Base-by-base conservation (phyloP, 2,329 filamentous ascomycete species). In the Exophiala xenobiotica region DNA sequence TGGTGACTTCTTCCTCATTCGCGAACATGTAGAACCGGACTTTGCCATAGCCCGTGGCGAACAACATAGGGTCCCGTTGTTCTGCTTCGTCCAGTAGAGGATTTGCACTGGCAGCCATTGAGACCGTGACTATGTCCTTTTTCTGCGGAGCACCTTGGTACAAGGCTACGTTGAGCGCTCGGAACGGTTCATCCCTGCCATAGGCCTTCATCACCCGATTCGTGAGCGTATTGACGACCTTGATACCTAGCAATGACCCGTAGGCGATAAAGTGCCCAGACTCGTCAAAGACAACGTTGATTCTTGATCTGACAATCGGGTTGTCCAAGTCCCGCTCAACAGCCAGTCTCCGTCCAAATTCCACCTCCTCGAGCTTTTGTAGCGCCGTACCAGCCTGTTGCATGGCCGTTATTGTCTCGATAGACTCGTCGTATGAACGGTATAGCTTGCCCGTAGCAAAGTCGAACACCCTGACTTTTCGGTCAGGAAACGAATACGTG, bases 21-120 rank as follows among this genome's bases (percentile, higher is more conserved):
- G 89, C 96, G 70, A 96, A 99, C 83, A 97, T 90, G 78, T 96
- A 99, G 73, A 99, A 99, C 33, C 95, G 87, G 22, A 87, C 82
- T 71, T 96, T 97, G 57, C 85, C 87, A 39, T 88, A 85, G 0
- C 85, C 92, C 0, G 93, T 97, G 7, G 82, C 79, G 38, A 95
- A 80, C 6, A 99, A 76, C 65, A 97, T 92, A 0, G 95, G 91
- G 66, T 99, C 93, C 55, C 91, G 81, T 16, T 84, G 82, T 70
- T 96, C 92, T 1, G 93, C 89, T 74, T 96, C 91, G 65, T 93
- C 88, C 2, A 99, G 79, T 1, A 99, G 79, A 0, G 95, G 93
- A 67, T 99, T 99, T 62, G 82, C 87, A 26, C 89, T 95, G 0
- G 95, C 93, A 1, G 93, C 95, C 93, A 99, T 99, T 59, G 91